Evolutionary conservation across 768 basidiomycete genomes (phyloP), one percentile per base, ranked within the genome.

Genomic region (Mycena indigotica): DNA sequence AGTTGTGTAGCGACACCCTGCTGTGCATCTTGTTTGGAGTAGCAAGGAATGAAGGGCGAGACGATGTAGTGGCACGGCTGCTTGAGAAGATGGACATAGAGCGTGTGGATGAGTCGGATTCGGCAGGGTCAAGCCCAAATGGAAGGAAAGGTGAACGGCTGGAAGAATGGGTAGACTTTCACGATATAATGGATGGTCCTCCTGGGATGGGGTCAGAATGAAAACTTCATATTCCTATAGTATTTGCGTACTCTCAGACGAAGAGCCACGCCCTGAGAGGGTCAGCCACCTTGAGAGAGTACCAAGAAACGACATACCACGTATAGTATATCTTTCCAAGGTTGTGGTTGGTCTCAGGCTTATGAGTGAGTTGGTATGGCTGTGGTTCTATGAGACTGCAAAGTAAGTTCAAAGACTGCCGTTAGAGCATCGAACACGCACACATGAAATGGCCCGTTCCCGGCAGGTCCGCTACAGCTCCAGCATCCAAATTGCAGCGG

Each of bases 41-140:
- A 19, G 35, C 48, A 35, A 41, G 10, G 39, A 26, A 4, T 29
- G 45, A 32, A 28, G 23, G 19, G 24, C n/a, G 32, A 40, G 28
- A 38, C 45, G 52, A 28, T 28, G 25, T 55, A 35, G 53, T 70
- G 49, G 44, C 55, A 35, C 32, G 21, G 15, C 49, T 65, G 29
- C 44, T 68, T 39, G 57, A 65, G 15, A 23, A 16, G 23, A 60
- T 65, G 35, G 55, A 73, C 5, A 65, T 72, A 35, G 55, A 44
- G 21, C 15, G 8, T 8, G 41, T 8, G 41, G 41, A 44, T 8
- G 41, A 15, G 41, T 15, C 15, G 41, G 41, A 44, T 12, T 23
- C 32, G 32, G 32, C 17, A 35, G n/a, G n/a, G n/a, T n/a, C n/a
- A n/a, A 35, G 32, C 32, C 32, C 32, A 17, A 35, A 17, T 8